phyloP scores from a whole-genome alignment of 306 rosid species.

The Trifolium fragiferum region DNA sequence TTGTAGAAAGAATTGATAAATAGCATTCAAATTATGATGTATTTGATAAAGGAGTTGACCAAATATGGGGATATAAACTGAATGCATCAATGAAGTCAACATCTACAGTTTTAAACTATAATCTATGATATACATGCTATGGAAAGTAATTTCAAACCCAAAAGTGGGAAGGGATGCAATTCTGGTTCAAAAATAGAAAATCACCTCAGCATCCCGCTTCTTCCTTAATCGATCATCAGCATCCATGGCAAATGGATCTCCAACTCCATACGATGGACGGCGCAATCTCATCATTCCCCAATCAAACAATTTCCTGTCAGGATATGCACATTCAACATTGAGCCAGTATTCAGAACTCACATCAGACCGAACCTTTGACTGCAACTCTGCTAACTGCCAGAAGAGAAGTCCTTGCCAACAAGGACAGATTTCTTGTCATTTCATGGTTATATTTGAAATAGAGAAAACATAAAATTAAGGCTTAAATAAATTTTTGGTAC shows the following conservation, averaged over 20 bases:
- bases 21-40: neutral
- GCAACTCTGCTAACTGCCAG: conserved; percentile 89
- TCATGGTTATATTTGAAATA: conserved; percentile 47
- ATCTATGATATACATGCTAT: conserved; percentile 8
- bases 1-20: conserved; percentile 22
- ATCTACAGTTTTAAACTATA: conserved; percentile 21
- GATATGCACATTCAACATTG: conserved; percentile 72
- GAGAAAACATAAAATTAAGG: conserved; percentile 9
- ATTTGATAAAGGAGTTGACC: conserved; percentile 21
- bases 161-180: conserved; percentile 1
- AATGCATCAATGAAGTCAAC: conserved; percentile 6
- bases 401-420: conserved; percentile 63
- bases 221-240: conserved; percentile 91
- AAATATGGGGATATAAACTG: conserved; percentile 5
- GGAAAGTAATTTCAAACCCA: conserved; percentile 21
- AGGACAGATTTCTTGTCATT: conserved; percentile 70
- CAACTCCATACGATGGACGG: conserved; percentile 90
- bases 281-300: conserved; percentile 96
- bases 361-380: conserved; percentile 77
- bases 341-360: conserved; percentile 95
- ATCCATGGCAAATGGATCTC: conserved; percentile 95
- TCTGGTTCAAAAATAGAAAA: conserved; percentile 33
- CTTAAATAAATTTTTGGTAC: neutral
- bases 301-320: conserved; percentile 89
- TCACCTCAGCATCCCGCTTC: conserved; percentile 92